A percentile compares a stretch with the other conserved stretches of the same genome.
Conservation (phyloP, 345 rosid species). For the Orychophragmus violaceus region DNA sequence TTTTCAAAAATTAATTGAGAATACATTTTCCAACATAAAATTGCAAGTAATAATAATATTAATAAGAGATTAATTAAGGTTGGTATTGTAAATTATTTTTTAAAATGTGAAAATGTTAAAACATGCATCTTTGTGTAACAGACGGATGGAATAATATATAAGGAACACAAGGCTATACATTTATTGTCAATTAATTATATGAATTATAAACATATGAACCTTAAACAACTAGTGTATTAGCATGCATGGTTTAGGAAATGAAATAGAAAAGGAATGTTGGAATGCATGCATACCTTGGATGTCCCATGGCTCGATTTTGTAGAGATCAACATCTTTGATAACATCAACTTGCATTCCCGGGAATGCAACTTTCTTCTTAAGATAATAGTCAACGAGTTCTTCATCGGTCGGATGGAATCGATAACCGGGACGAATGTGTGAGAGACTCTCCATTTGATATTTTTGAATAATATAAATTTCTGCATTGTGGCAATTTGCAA, state of each 20-base stretch:
- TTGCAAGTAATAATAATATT: too few relatives aligned
- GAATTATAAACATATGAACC: neutral
- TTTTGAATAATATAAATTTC: neutral
- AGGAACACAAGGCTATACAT: neutral
- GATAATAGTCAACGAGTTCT: slow-evolving; percentile 77
- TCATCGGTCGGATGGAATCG: slow-evolving; percentile 81
- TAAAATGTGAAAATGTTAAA: too few relatives aligned
- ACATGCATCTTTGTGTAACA: too few relatives aligned
- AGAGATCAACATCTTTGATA: slow-evolving; percentile 74
- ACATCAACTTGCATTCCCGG: slow-evolving; percentile 64
- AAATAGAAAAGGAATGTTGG: neutral
- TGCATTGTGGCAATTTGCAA: slow-evolving; percentile 12
- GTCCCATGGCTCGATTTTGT: slow-evolving; percentile 84
- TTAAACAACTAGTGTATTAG: neutral
- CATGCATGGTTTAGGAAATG: neutral
- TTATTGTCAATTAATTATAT: neutral
- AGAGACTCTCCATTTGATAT: slow-evolving; percentile 40
- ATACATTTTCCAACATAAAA: too few relatives aligned
- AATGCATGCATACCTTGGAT: slow-evolving; percentile 48
- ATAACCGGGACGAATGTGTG: slow-evolving; percentile 68
- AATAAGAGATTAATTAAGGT: too few relatives aligned
- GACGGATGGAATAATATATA: neutral
- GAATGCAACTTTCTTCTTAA: slow-evolving; percentile 52
- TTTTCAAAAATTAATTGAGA: too few relatives aligned
- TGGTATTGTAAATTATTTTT: too few relatives aligned